Conservation (phyloP, 2,329 filamentous ascomycete species). For the Thelonectria blattea region DNA sequence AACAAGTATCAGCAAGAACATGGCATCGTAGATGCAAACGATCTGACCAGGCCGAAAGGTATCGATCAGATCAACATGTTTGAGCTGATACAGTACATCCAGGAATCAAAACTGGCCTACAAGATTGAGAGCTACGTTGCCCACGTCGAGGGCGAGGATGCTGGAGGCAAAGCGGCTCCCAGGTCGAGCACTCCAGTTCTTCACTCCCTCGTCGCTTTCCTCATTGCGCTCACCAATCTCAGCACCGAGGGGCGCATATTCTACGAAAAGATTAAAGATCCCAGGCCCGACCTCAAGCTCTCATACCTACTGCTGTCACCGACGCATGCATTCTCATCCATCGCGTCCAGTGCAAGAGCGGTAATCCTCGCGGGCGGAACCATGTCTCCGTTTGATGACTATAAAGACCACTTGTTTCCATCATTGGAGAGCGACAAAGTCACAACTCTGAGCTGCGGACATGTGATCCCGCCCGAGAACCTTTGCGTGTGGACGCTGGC, state of each 20-base stretch:
- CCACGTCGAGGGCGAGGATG: conserved; percentile 60
- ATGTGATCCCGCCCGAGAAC: conserved; percentile 86
- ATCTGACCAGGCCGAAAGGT: conserved; percentile 80
- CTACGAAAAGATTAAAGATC: conserved; percentile 55
- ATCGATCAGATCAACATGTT: conserved; percentile 96
- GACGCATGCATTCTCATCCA: conserved; percentile 86
- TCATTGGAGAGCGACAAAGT: conserved; percentile 69
- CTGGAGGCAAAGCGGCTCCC: conserved; percentile 31
- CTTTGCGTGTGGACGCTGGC: conserved; percentile 78
- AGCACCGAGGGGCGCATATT: conserved; percentile 73
- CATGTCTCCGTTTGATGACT: conserved; percentile 97
- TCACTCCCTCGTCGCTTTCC: conserved; percentile 65
- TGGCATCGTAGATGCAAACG: conserved; percentile 72
- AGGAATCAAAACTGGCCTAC: conserved; percentile 89
- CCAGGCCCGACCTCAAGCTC: conserved; percentile 61
- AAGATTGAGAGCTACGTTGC: conserved; percentile 91
- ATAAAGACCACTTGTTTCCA: conserved; percentile 84
- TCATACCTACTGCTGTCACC: conserved; percentile 91
- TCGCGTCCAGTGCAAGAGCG: conserved; percentile 82
- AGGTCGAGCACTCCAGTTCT: conserved; percentile 55
- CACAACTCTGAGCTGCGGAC: conserved; percentile 86
- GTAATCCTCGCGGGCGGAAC: conserved; percentile 94
- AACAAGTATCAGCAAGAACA: conserved; percentile 51
- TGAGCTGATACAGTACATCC: conserved; percentile 85
- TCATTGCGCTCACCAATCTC: conserved; percentile 85